Conservation (phyloP, 2,329 filamentous ascomycete species). For the Fusarium lyarnte region DNA sequence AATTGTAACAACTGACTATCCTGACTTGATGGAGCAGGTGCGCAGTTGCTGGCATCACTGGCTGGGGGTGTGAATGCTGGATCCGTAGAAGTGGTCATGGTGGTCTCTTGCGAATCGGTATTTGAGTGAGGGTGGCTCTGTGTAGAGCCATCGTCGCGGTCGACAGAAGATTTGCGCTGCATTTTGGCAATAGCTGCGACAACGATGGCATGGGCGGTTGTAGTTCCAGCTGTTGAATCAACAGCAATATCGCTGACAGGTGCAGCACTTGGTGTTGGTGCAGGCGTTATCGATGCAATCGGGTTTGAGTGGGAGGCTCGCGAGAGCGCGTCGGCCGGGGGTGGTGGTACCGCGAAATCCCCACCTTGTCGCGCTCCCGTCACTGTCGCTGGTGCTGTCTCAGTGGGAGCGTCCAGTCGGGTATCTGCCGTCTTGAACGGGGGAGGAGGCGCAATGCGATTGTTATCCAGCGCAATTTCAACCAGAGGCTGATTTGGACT, state of each 20-base stretch:
- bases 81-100: slow-evolving; percentile 39
- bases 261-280: neutral
- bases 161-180: slow-evolving; percentile 28
- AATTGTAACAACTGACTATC: slow-evolving; percentile 66
- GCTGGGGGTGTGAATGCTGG: slow-evolving; percentile 40
- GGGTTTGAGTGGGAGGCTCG: slow-evolving; percentile 37
- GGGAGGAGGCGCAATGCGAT: slow-evolving; percentile 33
- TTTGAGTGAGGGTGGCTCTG: slow-evolving; percentile 40
- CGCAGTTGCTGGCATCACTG: slow-evolving; percentile 37
- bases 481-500: slow-evolving; percentile 34
- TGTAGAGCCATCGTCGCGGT: slow-evolving; percentile 41
- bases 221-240: slow-evolving; percentile 18
- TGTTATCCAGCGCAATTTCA: slow-evolving; percentile 33
- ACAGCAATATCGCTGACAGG: slow-evolving; percentile 11
- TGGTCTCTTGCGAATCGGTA: slow-evolving; percentile 39
- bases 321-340: slow-evolving; percentile 39
- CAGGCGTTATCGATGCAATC: slow-evolving; percentile 29
- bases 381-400: slow-evolving; percentile 9
- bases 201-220: slow-evolving; percentile 23
- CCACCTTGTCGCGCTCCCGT: slow-evolving; percentile 40
- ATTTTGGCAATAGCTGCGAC: slow-evolving; percentile 20
- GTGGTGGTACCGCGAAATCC: slow-evolving; percentile 41
- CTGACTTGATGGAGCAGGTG: slow-evolving; percentile 52
- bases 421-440: slow-evolving; percentile 21
- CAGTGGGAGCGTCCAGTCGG: slow-evolving; percentile 20